Base-by-base conservation (phyloP, 257 asterid genomes). In the Solanum gandarillasii region DNA sequence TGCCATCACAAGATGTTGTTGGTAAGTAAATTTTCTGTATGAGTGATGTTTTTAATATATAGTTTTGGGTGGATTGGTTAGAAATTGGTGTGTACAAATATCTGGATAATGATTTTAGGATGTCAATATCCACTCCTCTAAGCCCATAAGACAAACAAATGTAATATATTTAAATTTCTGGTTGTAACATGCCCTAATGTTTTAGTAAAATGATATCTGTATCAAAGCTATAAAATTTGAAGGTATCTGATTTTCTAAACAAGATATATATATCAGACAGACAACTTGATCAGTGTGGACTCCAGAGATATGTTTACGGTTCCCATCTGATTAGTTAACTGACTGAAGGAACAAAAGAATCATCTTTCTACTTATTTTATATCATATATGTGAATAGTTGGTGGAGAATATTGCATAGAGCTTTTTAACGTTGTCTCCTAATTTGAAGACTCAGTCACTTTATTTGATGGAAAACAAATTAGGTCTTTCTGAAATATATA, bases 1-100 rank as follows among this genome's bases (percentile, higher is more conserved):
- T 97, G 86, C 99, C 99, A 78, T 90, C 99, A 86, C 89, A 89
- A 74, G 99, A 97, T 87, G 98, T 95, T 73, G 99, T 96, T 76
- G 99, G 99, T 96, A 90, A 92, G 99, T 86, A 52, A 32, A 84
- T 39, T 58, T 25, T 86, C 62, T 18, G 10, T 18, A 23, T 82
- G 25, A 68, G 48, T 62, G 60, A 31, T 16, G 20, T 32, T 52
- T 62, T 29, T 21, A 5, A n/a, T 52, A 20, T 58, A 12, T 43
- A 73, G 41, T 87, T 62, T 79, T 43, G 39, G 67, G 85, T 79
- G 38, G 39, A 79, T 16, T 18, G 14, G 39, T 81, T 81, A 16
- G 36, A 46, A 46, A 1, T 10, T 48, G 43, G 41, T 10, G 38
- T 43, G 29, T 81, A 0, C 20, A 48, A 29, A 12, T 76, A 38